Base-by-base conservation (phyloP, 78 protist genomes). In the Dictyostelium firmibasis region DNA sequence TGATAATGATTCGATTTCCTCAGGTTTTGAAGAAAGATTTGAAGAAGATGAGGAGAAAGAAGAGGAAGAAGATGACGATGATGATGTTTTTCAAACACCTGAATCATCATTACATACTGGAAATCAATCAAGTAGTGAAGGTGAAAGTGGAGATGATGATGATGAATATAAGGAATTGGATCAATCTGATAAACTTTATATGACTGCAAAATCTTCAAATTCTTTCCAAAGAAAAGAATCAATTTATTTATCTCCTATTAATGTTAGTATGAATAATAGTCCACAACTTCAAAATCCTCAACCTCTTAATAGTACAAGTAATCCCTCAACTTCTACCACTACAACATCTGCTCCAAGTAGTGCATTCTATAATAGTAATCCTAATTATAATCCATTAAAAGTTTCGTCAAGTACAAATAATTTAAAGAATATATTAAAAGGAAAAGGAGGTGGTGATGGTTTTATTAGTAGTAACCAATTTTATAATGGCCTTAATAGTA, bases 371-470 rank as follows among this genome's bases (percentile, higher is more conserved):
- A 25, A 25, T 25, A 64, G 31, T 64, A 25, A 10, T 64, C 31
- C 31, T 3, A 25, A 0, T 67, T 25, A 67, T 29, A 43, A 57
- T 3, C 93, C 93, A 31, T 25, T 87, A 23, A 60, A 70, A 10
- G 93, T 57, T 7, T 87, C 93, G 4, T 41, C 81, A 18, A 78
- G 86, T 64, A 87, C 93, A 31, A 87, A 79, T 70, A 87, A 87
- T 60, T 69, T 87, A 78, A 87, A 87, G 57, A 78, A 78, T 64
- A 62, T 87, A 23, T 35, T 87, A 16, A 82, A 60, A 35, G 31
- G 70, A 47, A 77, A 38, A 43, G 62, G 23, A 43, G 62, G 23
- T 20, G 64, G 75, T 67, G 75, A 31, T n/a, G 27, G 75, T 67
- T 67, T 31, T 38, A 72, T 29, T 33, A 72, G 14, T 29, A 29